phyloP scores from a whole-genome alignment of 441 rosid genomes.

The Flueggea neowawraea region DNA sequence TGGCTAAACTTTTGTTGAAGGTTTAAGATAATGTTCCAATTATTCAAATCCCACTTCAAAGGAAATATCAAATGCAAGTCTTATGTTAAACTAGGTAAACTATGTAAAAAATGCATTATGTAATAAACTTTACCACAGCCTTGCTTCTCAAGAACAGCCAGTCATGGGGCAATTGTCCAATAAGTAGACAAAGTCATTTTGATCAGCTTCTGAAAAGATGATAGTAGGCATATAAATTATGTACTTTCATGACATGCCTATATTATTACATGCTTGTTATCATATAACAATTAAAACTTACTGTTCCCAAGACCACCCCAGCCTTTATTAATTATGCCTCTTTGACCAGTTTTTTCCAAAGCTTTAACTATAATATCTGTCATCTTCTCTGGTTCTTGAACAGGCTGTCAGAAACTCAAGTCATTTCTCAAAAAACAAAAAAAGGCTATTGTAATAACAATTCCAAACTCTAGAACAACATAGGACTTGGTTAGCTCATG shows the following conservation, averaged over 20 bases:
- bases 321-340: conserved; percentile 60
- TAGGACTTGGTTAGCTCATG: no score
- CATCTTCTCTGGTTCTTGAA: conserved; percentile 51
- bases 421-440: neutral
- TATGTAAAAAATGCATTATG: no score
- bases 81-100: no score
- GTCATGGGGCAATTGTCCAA: conserved; percentile 60
- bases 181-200: conserved; percentile 31
- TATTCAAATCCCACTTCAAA: no score
- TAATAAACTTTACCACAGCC: conserved; percentile 39
- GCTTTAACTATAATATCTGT: conserved; percentile 49
- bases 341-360: conserved; percentile 39
- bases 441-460: no score
- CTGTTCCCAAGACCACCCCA: conserved; percentile 65
- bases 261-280: neutral
- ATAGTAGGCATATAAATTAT: neutral
- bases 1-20: no score
- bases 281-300: conserved; percentile 15
- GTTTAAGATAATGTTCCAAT: no score
- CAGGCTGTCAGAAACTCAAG: conserved; percentile 32
- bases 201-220: conserved; percentile 35
- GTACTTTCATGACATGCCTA: neutral
- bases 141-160: conserved; percentile 50
- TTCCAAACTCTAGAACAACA: no score
- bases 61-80: no score